Base-by-base conservation (phyloP, 75 land plant species). In the Sequoiadendron giganteum region DNA sequence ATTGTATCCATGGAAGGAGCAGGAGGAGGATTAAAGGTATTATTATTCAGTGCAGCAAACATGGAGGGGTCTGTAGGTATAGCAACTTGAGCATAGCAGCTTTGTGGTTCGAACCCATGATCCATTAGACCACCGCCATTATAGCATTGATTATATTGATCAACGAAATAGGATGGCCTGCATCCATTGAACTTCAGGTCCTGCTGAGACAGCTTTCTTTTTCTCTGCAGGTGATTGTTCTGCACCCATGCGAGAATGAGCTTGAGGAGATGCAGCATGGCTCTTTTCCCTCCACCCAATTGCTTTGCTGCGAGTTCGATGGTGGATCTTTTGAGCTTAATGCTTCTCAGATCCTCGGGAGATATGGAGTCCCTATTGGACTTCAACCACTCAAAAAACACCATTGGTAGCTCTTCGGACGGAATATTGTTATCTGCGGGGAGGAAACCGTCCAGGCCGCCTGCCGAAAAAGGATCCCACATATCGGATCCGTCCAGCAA, bases 171-270 rank as follows among this genome's bases (percentile, higher is more conserved):
- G 68, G 65, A 9, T 48, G 48, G 45, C 47, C 68, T 16, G 30
- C 40, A 36, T 28, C 40, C 55, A 21, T 54, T 14, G 30, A 47
- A 18, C 56, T 28, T 7, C 39, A 39, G 55, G 5, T 38, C 72
- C 42, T 47, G 16, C 55, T 82, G 55, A 10, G 49, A 77, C 45
- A 88, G 58, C 54, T 90, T 77, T 75, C 90, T 65, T 80, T 88
- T 88, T 55, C 86, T 89, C 78, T 94, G 95, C 18, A 95, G 90
- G 11, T 92, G 96, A 86, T 92, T 49, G 40, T 91, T 90, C 55
- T 95, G 94, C 48, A 95, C 97, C 98, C 98, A 96, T 2, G 90
- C 84, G 2, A 95, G 93, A 8, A 96, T 93, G 10, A 96, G 92
- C 82, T 95, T 95, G 86, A 95, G 87, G 81, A 96, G 89, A 87